Percentiles rank a stretch among this genome's conserved stretches.
Conservation (phyloP, 345 rosid genomes). For the Syzygium aqueum region DNA sequence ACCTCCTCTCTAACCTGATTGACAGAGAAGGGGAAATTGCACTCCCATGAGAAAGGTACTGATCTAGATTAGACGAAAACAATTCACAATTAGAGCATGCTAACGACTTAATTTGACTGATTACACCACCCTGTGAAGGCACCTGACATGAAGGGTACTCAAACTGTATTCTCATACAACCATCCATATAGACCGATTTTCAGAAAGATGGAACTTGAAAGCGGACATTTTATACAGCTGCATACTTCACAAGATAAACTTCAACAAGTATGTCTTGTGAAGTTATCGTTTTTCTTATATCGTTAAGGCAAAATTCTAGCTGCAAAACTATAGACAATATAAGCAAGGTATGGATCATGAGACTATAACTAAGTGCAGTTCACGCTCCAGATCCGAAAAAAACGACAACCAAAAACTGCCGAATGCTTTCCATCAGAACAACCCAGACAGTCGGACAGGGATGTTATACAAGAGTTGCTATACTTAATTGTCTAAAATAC, state of each 20-base stretch:
- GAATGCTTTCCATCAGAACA: not conserved
- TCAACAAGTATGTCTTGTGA: not conserved
- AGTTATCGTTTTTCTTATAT: not conserved
- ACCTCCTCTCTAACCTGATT: slow-evolving; percentile 44
- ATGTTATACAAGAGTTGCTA: not conserved
- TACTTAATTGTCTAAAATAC: not conserved
- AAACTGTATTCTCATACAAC: not conserved
- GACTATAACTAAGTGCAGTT: not conserved
- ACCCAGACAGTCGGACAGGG: not conserved
- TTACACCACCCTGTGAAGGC: not conserved
- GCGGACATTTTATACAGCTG: not conserved
- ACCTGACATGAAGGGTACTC: not conserved
- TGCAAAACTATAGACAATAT: not conserved
- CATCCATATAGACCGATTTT: not conserved
- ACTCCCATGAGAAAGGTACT: not conserved
- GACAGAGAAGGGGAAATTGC: not conserved
- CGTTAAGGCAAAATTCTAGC: not conserved
- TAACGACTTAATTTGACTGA: not conserved
- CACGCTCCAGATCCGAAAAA: not conserved
- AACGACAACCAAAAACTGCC: not conserved
- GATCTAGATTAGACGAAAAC: not conserved
- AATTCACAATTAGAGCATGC: not conserved
- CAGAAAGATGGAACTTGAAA: not conserved
- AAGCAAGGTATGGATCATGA: not conserved
- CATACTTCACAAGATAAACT: not conserved